Evolutionary conservation across 306 rosid species (phyloP).

Genomic region (Vigna mungo): DNA sequence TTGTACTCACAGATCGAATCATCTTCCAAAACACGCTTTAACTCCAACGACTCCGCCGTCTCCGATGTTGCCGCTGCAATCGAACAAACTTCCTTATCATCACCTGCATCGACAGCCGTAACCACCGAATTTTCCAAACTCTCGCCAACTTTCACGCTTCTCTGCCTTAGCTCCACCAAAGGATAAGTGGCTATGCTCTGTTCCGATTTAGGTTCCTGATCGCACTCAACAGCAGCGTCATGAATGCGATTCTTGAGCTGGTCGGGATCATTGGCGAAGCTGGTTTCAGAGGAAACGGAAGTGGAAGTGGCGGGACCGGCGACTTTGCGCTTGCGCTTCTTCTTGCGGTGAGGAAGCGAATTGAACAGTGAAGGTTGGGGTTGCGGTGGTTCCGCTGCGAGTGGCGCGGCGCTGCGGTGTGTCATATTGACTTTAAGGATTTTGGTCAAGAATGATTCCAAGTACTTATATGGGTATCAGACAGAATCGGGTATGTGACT

Average conservation of each 20-base stretch:
- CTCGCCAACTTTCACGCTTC: constrained; percentile 54
- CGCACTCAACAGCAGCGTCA: constrained; percentile 41
- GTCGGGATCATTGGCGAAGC: neutral
- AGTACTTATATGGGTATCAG: neutral
- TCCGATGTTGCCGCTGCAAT: constrained; percentile 50
- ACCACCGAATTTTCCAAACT: constrained; percentile 43
- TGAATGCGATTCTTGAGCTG: constrained; percentile 37
- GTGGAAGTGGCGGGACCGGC: neutral
- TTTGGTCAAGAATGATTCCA: neutral
- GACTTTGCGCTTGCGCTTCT: constrained; percentile 58
- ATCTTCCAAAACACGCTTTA: constrained; percentile 65
- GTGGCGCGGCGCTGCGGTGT: neutral
- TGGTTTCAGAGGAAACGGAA: constrained; percentile 25
- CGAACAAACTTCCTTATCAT: constrained; percentile 51
- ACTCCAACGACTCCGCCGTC: constrained; percentile 61
- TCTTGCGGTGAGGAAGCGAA: constrained; percentile 42
- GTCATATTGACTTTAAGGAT: neutral
- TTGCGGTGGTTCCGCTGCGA: neutral
- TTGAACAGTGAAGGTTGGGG: constrained; percentile 11
- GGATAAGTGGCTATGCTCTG: constrained; percentile 44
- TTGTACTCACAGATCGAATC: constrained; percentile 75
- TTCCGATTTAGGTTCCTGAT: constrained; percentile 42
- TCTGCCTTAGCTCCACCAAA: constrained; percentile 66
- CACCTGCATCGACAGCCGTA: constrained; percentile 44
- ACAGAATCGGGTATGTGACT: no score